These are phyloP conservation scores for Pleurotus citrinopileatus DNA, from an alignment of 768 basidiomycete genomes.

Conservation along the genomic window DNA sequence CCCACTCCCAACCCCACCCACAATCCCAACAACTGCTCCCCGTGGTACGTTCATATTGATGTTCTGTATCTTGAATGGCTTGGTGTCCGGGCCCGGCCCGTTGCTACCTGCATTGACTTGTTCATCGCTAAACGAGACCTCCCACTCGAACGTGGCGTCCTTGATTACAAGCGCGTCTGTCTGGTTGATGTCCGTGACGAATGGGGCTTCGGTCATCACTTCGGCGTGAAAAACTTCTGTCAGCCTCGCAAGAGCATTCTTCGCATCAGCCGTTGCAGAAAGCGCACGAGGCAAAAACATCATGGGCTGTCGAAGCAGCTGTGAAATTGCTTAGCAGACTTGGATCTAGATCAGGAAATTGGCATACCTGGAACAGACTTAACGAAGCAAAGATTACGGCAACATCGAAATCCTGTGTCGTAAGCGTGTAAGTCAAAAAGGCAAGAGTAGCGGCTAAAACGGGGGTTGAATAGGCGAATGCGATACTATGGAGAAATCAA, in stretches of 20 bases:
- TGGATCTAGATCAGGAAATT: neutral
- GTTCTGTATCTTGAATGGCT: conserved; percentile 50
- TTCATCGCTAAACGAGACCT: conserved; percentile 21
- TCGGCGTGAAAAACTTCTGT: conserved; percentile 54
- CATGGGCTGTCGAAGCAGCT: conserved; percentile 68
- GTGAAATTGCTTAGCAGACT: conserved; percentile 11
- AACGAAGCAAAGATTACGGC: conserved; percentile 69
- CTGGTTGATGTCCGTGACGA: conserved; percentile 42
- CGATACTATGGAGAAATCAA: conserved; percentile 15
- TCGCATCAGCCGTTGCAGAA: conserved; percentile 61
- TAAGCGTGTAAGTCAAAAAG: conserved; percentile 63
- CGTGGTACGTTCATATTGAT: conserved; percentile 51
- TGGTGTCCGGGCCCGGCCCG: conserved; percentile 14
- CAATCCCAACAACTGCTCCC: conserved; percentile 60
- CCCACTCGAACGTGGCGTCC: conserved; percentile 68
- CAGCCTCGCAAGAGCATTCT: conserved; percentile 56
- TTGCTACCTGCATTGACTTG: conserved; percentile 10
- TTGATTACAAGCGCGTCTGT: conserved; percentile 46
- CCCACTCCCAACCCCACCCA: conserved; percentile 69
- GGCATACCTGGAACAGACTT: conserved; percentile 50
- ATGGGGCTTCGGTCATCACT: conserved; percentile 35
- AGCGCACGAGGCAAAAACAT: conserved; percentile 63
- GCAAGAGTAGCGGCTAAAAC: conserved; percentile 64
- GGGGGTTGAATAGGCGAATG: conserved; percentile 56
- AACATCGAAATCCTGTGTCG: conserved; percentile 53